Evolutionary conservation across 257 asterid genomes (phyloP).

Genomic region (Penstemon newberryi): DNA sequence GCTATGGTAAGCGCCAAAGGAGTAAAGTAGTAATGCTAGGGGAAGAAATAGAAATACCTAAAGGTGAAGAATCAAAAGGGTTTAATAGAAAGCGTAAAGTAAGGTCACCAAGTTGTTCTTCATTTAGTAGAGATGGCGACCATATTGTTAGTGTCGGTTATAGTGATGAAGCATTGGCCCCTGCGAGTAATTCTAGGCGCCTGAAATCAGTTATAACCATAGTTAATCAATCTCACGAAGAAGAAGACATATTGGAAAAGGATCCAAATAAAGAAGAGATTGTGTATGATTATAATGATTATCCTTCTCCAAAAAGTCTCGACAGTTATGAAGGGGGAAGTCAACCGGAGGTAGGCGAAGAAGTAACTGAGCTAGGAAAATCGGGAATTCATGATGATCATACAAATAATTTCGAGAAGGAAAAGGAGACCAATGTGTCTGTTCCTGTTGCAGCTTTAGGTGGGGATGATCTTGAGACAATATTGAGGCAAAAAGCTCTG

Average conservation of each 20-base stretch:
- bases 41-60: slow-evolving; percentile 27
- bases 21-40: neutral
- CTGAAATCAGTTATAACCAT: slow-evolving; percentile 70
- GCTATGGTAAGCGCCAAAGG: slow-evolving; percentile 40
- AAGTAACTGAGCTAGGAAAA: slow-evolving; percentile 22
- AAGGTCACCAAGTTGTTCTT: slow-evolving; percentile 47
- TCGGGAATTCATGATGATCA: slow-evolving; percentile 28
- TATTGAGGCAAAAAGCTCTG: slow-evolving; percentile 81
- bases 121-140: slow-evolving; percentile 33
- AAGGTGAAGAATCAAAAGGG: slow-evolving; percentile 30
- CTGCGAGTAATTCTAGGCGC: slow-evolving; percentile 51
- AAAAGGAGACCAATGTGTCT: slow-evolving; percentile 28
- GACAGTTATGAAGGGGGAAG: slow-evolving; percentile 49
- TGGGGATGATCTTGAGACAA: slow-evolving; percentile 55
- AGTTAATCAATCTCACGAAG: slow-evolving; percentile 38
- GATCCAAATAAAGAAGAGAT: slow-evolving; percentile 61
- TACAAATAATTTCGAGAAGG: slow-evolving; percentile 24
- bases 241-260: slow-evolving; percentile 43
- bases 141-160: slow-evolving; percentile 34
- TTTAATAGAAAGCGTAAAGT: slow-evolving; percentile 30
- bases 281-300: slow-evolving; percentile 51
- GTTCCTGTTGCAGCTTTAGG: slow-evolving; percentile 35
- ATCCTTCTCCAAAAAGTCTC: slow-evolving; percentile 60
- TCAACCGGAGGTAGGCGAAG: slow-evolving; percentile 38
- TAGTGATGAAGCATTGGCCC: slow-evolving; percentile 34